phyloP scores from a whole-genome alignment of 768 basidiomycete genomes.

The Pisolithus sp. region DNA sequence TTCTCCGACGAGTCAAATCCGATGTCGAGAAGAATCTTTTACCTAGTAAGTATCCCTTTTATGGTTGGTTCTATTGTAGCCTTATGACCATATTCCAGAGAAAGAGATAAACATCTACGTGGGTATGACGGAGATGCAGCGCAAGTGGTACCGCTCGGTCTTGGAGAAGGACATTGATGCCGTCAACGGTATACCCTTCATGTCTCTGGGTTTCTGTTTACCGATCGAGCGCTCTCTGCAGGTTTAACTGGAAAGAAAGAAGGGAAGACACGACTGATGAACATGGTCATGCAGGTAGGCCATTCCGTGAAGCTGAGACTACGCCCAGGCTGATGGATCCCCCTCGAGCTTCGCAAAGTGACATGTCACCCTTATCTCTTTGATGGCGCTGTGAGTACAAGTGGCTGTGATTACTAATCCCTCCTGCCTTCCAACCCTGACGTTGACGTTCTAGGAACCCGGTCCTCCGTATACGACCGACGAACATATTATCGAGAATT shows the following conservation, averaged over 20 bases:
- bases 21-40: constrained; percentile 96
- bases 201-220: background rate
- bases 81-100: constrained; percentile 40
- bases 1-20: constrained; percentile 88
- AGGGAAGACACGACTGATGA: constrained; percentile 95
- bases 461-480: constrained; percentile 98
- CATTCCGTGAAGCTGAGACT: background rate
- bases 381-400: constrained; percentile 71
- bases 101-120: constrained; percentile 99
- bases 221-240: constrained; percentile 19
- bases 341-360: constrained; percentile 63
- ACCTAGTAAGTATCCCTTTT: constrained; percentile 53
- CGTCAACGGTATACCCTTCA: constrained; percentile 67
- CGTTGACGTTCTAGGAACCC: constrained; percentile 59
- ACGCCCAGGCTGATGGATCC: constrained; percentile 1
- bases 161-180: constrained; percentile 98
- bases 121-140: constrained; percentile 93
- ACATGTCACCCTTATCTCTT: constrained; percentile 90
- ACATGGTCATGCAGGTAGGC: constrained; percentile 97
- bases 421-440: background rate
- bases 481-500: constrained; percentile 90
- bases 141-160: constrained; percentile 95
- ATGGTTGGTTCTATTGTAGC: background rate
- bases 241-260: constrained; percentile 96
- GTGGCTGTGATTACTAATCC: background rate